Evolutionary conservation across 208 protist genomes (phyloP).

Genomic region (Leishmania tarentolae): DNA sequence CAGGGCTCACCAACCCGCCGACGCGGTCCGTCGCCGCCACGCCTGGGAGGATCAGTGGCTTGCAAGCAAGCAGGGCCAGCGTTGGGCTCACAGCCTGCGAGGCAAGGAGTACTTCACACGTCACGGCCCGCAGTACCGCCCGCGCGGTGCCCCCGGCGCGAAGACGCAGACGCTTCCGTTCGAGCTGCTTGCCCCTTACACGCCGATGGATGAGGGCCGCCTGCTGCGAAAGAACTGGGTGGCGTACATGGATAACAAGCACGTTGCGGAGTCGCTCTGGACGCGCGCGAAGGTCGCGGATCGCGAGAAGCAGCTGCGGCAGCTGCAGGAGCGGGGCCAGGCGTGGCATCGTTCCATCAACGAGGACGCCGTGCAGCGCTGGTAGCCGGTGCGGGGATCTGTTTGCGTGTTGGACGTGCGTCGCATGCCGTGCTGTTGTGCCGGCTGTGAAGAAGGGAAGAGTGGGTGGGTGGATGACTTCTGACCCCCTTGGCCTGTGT

Average conservation of each 20-base stretch:
- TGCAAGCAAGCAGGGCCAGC: conserved; percentile 50
- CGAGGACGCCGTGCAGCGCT: conserved; percentile 56
- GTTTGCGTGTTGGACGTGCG: background rate
- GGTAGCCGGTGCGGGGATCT: conserved; percentile 32
- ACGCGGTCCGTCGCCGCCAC: conserved; percentile 72
- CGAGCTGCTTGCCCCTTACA: conserved; percentile 86
- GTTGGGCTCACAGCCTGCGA: conserved; percentile 69
- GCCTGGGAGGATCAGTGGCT: conserved; percentile 79
- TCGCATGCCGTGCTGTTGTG: background rate
- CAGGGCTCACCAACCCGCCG: conserved; percentile 66
- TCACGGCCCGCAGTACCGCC: conserved; percentile 69
- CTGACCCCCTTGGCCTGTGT: background rate
- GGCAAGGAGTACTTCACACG: conserved; percentile 86
- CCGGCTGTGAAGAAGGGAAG: background rate
- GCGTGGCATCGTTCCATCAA: conserved; percentile 90
- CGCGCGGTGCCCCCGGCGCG: conserved; percentile 81
- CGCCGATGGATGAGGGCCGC: conserved; percentile 86
- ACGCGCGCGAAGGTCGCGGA: conserved; percentile 82
- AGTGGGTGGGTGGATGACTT: background rate
- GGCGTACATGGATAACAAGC: conserved; percentile 92
- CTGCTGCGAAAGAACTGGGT: conserved; percentile 89
- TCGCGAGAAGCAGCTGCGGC: conserved; percentile 73
- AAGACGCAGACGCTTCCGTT: conserved; percentile 72
- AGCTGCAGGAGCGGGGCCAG: conserved; percentile 79
- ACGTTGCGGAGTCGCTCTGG: conserved; percentile 90